Evolutionary conservation across 1,139 yeast species (phyloP).

Genomic region (Citeromyces siamensis): DNA sequence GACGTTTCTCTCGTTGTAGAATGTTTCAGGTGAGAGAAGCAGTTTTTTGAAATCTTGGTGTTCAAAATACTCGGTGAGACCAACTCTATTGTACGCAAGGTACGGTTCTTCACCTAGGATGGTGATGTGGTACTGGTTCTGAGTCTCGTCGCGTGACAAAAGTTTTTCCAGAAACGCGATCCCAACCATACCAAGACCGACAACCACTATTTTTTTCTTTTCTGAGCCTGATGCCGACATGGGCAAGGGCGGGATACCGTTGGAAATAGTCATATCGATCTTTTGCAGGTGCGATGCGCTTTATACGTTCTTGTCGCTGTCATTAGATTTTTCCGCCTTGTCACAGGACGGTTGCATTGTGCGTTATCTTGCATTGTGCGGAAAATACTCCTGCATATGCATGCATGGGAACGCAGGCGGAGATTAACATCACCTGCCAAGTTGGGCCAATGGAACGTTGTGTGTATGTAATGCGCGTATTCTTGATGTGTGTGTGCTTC

Average conservation of each 20-base stretch:
- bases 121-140: constrained; percentile 15
- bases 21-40: constrained; percentile 18
- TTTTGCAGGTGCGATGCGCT: too few species aligned
- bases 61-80: constrained; percentile 20
- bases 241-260: constrained; percentile 15
- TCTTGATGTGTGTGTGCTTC: too few species aligned
- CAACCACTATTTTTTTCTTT: constrained; percentile 13
- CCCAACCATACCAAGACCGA: constrained; percentile 24
- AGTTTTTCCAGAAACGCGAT: constrained; percentile 20
- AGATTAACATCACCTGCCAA: too few species aligned
- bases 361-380: constrained; percentile 2
- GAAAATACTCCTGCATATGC: constrained; percentile 2
- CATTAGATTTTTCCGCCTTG: constrained; percentile 1
- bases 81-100: constrained; percentile 22
- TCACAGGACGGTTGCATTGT: too few species aligned
- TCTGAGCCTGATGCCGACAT: constrained; percentile 2
- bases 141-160: constrained; percentile 16
- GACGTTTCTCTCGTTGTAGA: constrained; percentile 17
- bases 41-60: constrained; percentile 18
- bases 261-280: constrained; percentile 1
- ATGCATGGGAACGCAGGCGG: not conserved
- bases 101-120: constrained; percentile 21
- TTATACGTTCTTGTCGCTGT: too few species aligned
- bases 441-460: too few species aligned
- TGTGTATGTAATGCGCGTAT: too few species aligned